Base-by-base conservation (phyloP, 305 asterid genomes). In the Nicotiana rustica region DNA sequence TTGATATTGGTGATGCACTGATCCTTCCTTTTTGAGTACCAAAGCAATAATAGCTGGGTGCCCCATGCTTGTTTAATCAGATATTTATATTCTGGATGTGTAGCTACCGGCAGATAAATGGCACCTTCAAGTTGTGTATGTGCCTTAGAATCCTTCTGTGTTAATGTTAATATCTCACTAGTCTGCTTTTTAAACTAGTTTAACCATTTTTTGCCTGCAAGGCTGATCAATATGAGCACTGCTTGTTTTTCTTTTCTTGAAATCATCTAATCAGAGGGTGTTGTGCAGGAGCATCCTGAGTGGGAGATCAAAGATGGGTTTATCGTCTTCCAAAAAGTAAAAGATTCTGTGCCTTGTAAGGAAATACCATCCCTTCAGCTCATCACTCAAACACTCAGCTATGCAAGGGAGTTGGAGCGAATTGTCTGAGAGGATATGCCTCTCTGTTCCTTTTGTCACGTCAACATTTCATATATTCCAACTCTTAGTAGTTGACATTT, bases 361-460 rank as follows among this genome's bases (percentile, higher is more conserved):
- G 98, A 94, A 92, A 96, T 96, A 17, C 99, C 98, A 0, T 96
- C 98, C 3, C 84, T 94, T 89, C 97, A 94, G 87, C 91, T 93
- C 81, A 95, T 95, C 87, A 95, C 92, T 87, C 98, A 95, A 86
- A 85, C 88, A n/a, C 90, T 87, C 31, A 86, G 90, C 29, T 95
- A 85, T 31, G 89, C 91, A 4, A 88, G 89, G 85, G 92, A 90
- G 75, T 86, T 92, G 75, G 91, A 92, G 91, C 92, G 98, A 19
- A 94, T 94, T 67, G 97, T 92, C 55, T 94, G 90, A 92, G 85
- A 59, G 56, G 62, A 15, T 79, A 29, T 41, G 18, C 73, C 59
- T 12, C 83, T 29, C 17, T 25, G 62, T 62, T 25, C 80, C 65
- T 29, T 52, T 29, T 29, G 80, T 52, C 5, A 29, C 61, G n/a